These are phyloP conservation scores for Picocystis sp. DNA, from an alignment of 163 green algal species.

Conservation along the genomic window DNA sequence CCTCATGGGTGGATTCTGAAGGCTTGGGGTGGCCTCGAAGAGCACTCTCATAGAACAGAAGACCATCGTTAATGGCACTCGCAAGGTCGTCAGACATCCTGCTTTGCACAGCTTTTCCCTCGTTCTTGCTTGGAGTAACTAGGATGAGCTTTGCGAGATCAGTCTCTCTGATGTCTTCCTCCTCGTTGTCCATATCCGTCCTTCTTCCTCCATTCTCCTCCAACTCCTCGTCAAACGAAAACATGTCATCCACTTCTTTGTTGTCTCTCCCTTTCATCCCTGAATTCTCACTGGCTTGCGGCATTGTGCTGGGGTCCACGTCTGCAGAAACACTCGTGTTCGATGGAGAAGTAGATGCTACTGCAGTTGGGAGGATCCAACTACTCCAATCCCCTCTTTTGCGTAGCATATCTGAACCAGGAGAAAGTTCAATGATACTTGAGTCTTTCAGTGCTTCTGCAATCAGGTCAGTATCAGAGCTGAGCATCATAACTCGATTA, in stretches of 20 bases:
- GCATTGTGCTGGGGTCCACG: no score
- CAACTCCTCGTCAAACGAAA: no score
- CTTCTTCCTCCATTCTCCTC: no score
- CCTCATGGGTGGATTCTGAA: not conserved
- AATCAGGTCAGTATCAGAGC: slow-evolving; percentile 2
- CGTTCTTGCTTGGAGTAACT: slow-evolving; percentile 30
- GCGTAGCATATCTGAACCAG: no score
- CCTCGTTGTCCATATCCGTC: slow-evolving; percentile 10
- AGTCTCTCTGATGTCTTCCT: slow-evolving; percentile 31
- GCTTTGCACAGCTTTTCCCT: slow-evolving; percentile 8
- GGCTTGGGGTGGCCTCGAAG: slow-evolving; percentile 16
- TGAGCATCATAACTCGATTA: slow-evolving; percentile 34
- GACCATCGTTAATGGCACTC: slow-evolving; percentile 60
- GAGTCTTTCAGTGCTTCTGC: slow-evolving; percentile 3
- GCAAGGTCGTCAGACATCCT: slow-evolving; percentile 22
- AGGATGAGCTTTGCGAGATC: slow-evolving; percentile 63
- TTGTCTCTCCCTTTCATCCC: no score
- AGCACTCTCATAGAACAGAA: slow-evolving; percentile 64
- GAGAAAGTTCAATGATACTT: not conserved
- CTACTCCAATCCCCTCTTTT: no score
- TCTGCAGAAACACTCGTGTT: no score
- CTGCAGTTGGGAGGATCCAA: no score
- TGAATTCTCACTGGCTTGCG: no score
- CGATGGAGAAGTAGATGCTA: no score
- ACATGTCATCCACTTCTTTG: no score